These are phyloP conservation scores for Euryodendron excelsum DNA, from an alignment of 148 eudicot species.

Conservation along the genomic window DNA sequence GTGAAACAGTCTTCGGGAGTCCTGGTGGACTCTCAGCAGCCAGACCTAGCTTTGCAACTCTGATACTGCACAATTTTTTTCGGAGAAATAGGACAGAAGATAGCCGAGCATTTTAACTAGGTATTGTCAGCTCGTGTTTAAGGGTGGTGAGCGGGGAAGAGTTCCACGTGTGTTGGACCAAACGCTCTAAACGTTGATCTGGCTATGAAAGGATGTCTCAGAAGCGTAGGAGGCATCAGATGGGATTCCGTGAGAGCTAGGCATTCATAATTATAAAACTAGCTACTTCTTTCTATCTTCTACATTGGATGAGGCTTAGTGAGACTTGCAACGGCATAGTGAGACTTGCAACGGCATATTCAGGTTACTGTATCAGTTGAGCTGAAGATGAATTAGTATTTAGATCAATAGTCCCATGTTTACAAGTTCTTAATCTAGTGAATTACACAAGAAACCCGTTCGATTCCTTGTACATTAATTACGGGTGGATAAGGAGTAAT, in stretches of 20 bases:
- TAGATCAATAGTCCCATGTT: background rate
- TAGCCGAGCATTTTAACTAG: slow-evolving; percentile 1
- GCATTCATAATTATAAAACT: background rate
- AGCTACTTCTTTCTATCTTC: slow-evolving; percentile 15
- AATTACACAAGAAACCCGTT: slow-evolving; percentile 12
- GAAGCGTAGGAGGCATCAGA: background rate
- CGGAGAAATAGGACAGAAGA: background rate
- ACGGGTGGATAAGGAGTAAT: slow-evolving; percentile 10
- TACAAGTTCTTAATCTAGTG: background rate
- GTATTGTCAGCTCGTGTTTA: background rate
- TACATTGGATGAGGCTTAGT: slow-evolving; percentile 18
- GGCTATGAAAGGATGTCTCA: background rate
- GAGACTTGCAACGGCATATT: slow-evolving; percentile 19
- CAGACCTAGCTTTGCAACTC: slow-evolving; percentile 97
- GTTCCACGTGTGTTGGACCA: background rate
- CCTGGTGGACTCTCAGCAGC: slow-evolving; percentile 85
- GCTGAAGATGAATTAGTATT: background rate
- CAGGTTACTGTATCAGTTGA: background rate
- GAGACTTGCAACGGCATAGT: slow-evolving; percentile 21
- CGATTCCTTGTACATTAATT: slow-evolving; percentile 15
- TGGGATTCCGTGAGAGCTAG: slow-evolving; percentile 11
- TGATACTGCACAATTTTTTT: slow-evolving; percentile 21
- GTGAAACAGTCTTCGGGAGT: slow-evolving; percentile 48
- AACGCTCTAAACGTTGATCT: slow-evolving; percentile 10
- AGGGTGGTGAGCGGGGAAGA: slow-evolving; percentile 13